These are phyloP conservation scores for Phytophthora tentaculata DNA, from an alignment of 352 stramenopile genomes.

Conservation along the genomic window DNA sequence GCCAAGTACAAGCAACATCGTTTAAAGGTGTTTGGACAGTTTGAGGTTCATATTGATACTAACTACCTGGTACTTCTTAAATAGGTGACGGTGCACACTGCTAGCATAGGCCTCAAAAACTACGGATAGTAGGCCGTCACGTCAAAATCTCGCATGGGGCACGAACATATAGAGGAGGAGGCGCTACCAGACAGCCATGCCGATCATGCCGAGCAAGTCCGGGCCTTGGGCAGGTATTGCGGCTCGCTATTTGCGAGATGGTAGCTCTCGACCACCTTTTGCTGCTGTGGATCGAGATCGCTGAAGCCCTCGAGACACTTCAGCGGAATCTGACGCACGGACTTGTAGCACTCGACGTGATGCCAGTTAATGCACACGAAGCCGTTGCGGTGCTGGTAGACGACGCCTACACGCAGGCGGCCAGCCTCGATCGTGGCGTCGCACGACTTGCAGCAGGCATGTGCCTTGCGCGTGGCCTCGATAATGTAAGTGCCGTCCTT, in stretches of 20 bases:
- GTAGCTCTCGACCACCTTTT: constrained; percentile 63
- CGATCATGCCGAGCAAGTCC: constrained; percentile 44
- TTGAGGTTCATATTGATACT: constrained; percentile 30
- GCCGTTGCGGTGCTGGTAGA: constrained; percentile 83
- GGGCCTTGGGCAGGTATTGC: constrained; percentile 32
- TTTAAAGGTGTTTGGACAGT: constrained; percentile 13
- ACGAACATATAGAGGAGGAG: constrained; percentile 16
- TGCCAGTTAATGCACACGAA: constrained; percentile 90
- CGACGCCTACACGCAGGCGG: constrained; percentile 74
- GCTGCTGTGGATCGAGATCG: constrained; percentile 62
- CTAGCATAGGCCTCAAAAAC: constrained; percentile 3
- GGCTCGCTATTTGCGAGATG: constrained; percentile 31
- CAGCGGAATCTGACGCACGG: constrained; percentile 63
- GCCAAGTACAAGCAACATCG: neutral
- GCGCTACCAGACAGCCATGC: neutral
- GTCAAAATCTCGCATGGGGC: constrained; percentile 25
- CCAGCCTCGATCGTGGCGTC: constrained; percentile 68
- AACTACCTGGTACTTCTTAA: constrained; percentile 27
- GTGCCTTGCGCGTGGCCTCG: constrained; percentile 67
- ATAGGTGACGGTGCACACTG: constrained; percentile 25
- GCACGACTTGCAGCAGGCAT: constrained; percentile 82
- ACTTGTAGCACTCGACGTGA: constrained; percentile 81
- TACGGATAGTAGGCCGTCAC: constrained; percentile 1
- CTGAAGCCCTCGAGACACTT: constrained; percentile 70
- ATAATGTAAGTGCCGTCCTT: constrained; percentile 86